Evolutionary conservation across 495 filamentous ascomycete species (phyloP).

Genomic region (Neohortaea acidophila): DNA sequence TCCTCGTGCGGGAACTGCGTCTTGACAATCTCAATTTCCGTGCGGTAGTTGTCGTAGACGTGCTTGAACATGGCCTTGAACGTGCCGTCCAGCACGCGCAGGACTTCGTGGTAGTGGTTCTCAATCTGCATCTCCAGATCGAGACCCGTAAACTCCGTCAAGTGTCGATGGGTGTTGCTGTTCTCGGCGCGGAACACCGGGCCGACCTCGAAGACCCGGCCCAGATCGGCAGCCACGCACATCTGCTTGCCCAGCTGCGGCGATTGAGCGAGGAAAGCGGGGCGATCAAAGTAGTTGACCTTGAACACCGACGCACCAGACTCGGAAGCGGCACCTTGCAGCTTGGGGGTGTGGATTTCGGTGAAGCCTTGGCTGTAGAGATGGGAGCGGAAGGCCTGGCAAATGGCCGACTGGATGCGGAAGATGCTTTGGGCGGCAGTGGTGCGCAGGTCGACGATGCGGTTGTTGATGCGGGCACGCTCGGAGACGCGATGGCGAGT

Average conservation of each 20-base stretch:
- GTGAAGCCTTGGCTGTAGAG: constrained; percentile 61
- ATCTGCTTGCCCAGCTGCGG: constrained; percentile 96
- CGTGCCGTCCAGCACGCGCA: constrained; percentile 63
- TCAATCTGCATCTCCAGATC: constrained; percentile 96
- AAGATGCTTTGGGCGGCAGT: constrained; percentile 78
- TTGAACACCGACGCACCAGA: constrained; percentile 90
- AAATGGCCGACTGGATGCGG: constrained; percentile 65
- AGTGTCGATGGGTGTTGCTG: constrained; percentile 86
- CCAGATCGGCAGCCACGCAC: constrained; percentile 81
- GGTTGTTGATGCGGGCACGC: constrained; percentile 71
- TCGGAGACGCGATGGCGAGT: constrained; percentile 46
- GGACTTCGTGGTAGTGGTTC: constrained; percentile 74
- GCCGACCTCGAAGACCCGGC: constrained; percentile 77
- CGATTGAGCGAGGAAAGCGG: constrained; percentile 78
- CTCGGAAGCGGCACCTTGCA: constrained; percentile 82
- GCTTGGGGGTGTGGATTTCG: constrained; percentile 77
- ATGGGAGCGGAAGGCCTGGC: constrained; percentile 65
- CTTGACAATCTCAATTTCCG: constrained; percentile 33
- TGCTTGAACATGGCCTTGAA: constrained; percentile 79
- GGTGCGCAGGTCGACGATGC: constrained; percentile 77
- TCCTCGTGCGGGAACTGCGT: constrained; percentile 51
- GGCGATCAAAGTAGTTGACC: constrained; percentile 75
- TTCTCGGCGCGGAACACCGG: constrained; percentile 95
- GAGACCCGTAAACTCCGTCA: constrained; percentile 94
- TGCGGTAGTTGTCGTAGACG: constrained; percentile 31